Percentiles rank a stretch among this genome's conserved stretches.
These are phyloP conservation scores for Rubia balearica DNA, from an alignment of 305 asterid species.

Conservation along the genomic window DNA sequence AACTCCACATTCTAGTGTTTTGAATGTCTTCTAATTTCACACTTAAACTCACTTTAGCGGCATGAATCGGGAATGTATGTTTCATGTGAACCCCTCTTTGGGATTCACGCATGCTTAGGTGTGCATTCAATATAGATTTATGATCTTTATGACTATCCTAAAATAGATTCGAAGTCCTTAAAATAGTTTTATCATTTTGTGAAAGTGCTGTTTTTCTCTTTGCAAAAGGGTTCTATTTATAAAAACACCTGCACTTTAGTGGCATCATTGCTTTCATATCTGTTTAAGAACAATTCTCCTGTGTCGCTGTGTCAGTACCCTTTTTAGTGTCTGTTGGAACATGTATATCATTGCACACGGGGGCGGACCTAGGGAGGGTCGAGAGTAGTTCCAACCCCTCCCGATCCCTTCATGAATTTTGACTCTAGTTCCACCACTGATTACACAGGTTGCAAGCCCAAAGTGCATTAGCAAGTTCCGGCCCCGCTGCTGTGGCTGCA, in stretches of 20 bases:
- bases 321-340: too few species aligned
- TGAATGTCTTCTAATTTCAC: neutral
- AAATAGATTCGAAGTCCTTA: neutral
- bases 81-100: neutral
- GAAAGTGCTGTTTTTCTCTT: neutral
- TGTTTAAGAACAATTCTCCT: too few species aligned
- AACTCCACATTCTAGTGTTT: neutral
- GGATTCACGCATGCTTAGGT: neutral
- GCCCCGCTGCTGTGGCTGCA: constrained; percentile 26
- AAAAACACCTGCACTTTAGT: neutral
- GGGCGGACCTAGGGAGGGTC: too few species aligned
- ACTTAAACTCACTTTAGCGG: neutral
- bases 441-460: constrained; percentile 86
- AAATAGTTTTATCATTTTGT: neutral
- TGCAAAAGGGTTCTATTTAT: neutral
- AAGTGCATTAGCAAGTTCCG: constrained; percentile 39
- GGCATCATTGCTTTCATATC: neutral
- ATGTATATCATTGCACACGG: too few species aligned
- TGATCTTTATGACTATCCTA: neutral
- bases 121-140: neutral
- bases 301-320: too few species aligned
- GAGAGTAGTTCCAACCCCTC: too few species aligned
- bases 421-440: neutral
- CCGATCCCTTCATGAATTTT: neutral
- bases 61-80: too few species aligned